A percentile compares a stretch with the other conserved stretches of the same genome.
These are phyloP conservation scores for Colletotrichum liaoningense DNA, from an alignment of 2,329 filamentous ascomycete genomes.

Conservation along the genomic window DNA sequence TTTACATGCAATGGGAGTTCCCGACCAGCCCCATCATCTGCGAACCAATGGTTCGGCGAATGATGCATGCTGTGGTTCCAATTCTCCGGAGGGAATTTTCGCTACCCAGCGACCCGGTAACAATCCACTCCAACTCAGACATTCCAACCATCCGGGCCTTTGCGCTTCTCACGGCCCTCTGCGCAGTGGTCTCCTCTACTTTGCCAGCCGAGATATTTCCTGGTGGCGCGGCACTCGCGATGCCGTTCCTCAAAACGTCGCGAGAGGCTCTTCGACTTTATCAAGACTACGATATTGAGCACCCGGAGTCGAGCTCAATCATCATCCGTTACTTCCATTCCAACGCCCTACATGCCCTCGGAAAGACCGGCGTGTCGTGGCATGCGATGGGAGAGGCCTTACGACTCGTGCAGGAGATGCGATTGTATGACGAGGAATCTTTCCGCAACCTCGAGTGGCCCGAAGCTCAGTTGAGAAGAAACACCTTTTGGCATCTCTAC, in stretches of 20 bases:
- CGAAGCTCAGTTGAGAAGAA: conserved; percentile 51
- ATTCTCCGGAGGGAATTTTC: conserved; percentile 4
- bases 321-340: conserved; percentile 58
- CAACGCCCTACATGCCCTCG: conserved; percentile 55
- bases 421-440: conserved; percentile 53
- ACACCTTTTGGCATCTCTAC: conserved; percentile 53
- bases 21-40: conserved; percentile 18
- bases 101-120: neutral
- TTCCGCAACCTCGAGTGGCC: conserved; percentile 46
- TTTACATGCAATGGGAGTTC: conserved; percentile 23
- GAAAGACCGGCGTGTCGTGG: conserved; percentile 56
- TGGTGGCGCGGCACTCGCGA: conserved; percentile 48
- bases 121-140: neutral
- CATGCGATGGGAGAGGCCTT: conserved; percentile 58
- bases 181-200: conserved; percentile 55
- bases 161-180: conserved; percentile 56
- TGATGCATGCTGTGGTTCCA: neutral
- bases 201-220: conserved; percentile 53
- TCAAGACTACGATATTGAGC: conserved; percentile 54
- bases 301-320: conserved; percentile 54
- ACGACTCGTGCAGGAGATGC: conserved; percentile 55
- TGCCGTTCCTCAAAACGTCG: conserved; percentile 53
- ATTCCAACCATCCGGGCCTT: conserved; percentile 42
- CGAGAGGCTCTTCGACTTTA: conserved; percentile 51
- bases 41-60: neutral